Evolutionary conservation across 352 stramenopile genomes (phyloP), one percentile per base, ranked within the genome.

Genomic region (Globisporangium takayamanum): DNA sequence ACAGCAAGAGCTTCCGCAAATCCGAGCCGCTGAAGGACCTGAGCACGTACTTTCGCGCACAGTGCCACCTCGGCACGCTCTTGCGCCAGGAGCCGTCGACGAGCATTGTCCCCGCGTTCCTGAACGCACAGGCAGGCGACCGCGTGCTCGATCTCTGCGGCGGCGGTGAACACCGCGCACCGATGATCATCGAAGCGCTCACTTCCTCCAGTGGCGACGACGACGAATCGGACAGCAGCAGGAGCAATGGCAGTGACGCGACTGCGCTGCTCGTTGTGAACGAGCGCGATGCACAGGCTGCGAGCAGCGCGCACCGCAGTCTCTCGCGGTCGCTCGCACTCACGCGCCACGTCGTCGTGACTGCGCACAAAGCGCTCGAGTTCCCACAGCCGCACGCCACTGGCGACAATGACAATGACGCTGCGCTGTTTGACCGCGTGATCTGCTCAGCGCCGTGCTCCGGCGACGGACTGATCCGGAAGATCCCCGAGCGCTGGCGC

Each of bases 91-190:
- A 99, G 63, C 80, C 97, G 10, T 94, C 96, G 33, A 97, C 85
- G 47, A 99, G 98, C 80, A 76, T 99, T 41, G 84, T 98, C 5
- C 94, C 97, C 3, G 72, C 96, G 44, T 97, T 99, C 51, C 80
- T 99, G 20, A 71, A 95, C 63, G 74, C 94, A 0, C 59, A 94
- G 60, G 85, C 84, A 4, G 74, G 94, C 50, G 76, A 98, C 63
- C 68, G 68, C 15, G 72, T 92, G 30, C 56, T 89, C 8, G 78
- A 92, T 67, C 69, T 92, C 22, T 88, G 80, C 39, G 78, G 80
- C 39, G 80, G 73, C 52, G 79, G 82, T 22, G 80, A 91, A 57
- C 72, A 88, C 60, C 79, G 77, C 49, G 79, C 80, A 0, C 76
- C 80, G 5, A 80, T 81, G 53, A 63, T 91, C 22, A 49, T 77